Evolutionary conservation across 495 filamentous ascomycete genomes (phyloP).

Genomic region (Zalerion maritima): DNA sequence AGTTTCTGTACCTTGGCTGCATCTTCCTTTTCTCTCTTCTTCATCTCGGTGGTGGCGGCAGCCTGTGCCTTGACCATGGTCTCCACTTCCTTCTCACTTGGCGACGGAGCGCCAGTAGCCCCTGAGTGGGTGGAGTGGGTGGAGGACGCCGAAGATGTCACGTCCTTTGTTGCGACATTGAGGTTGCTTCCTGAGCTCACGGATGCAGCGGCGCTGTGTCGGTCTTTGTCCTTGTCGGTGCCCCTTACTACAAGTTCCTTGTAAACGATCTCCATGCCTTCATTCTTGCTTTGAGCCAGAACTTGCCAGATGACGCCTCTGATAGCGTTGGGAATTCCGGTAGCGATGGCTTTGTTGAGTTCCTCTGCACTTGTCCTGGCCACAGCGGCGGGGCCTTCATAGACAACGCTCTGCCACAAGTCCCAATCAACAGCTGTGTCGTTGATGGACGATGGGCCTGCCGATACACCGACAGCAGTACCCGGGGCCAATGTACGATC

Average conservation of each 20-base stretch:
- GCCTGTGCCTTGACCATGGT: conserved; percentile 50
- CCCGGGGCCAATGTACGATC: conserved; percentile 56
- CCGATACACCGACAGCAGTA: conserved; percentile 61
- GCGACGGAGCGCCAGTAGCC: conserved; percentile 37
- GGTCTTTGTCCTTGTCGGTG: conserved; percentile 62
- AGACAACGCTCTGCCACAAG: conserved; percentile 90
- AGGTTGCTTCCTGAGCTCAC: conserved; percentile 22
- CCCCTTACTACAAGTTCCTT: conserved; percentile 66
- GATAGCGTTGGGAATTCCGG: conserved; percentile 87
- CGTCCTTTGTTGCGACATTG: conserved; percentile 45
- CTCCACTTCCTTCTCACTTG: conserved; percentile 54
- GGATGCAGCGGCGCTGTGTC: conserved; percentile 34
- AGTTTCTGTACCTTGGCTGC: conserved; percentile 57
- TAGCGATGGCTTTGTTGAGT: conserved; percentile 76
- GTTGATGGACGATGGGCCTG: conserved; percentile 48
- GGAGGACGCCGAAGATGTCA: conserved; percentile 64
- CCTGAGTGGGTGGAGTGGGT: conserved; percentile 69
- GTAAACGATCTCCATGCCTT: conserved; percentile 80
- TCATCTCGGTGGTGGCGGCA: conserved; percentile 46
- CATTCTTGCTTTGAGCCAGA: conserved; percentile 80
- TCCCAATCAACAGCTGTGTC: conserved; percentile 86
- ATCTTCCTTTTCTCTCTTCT: conserved; percentile 65
- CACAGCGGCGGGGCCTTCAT: conserved; percentile 78
- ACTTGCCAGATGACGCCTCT: conserved; percentile 97
- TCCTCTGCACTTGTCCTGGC: conserved; percentile 74